Percentiles rank a stretch among this genome's conserved stretches.
These are phyloP conservation scores for Aspergillus sp. DNA, from an alignment of 2,329 filamentous ascomycete genomes.

Conservation along the genomic window DNA sequence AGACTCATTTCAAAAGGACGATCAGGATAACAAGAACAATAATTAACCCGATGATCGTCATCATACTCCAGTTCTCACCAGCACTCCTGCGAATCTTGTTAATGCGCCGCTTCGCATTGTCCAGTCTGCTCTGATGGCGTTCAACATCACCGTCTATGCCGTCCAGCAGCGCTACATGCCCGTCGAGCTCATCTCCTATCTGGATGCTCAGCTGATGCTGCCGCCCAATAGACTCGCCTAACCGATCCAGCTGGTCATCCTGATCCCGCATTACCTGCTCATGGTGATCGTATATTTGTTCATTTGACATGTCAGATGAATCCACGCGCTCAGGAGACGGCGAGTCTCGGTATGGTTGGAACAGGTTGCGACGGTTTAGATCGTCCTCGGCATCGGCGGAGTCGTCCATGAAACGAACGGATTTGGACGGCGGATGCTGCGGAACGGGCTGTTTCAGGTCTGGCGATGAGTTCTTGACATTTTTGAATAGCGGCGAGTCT, in stretches of 20 bases:
- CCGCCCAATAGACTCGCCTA: slow-evolving; percentile 82
- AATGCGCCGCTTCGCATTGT: slow-evolving; percentile 71
- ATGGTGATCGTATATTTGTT: slow-evolving; percentile 86
- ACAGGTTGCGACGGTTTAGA: slow-evolving; percentile 58
- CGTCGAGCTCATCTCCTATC: slow-evolving; percentile 93
- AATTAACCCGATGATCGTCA: slow-evolving; percentile 76
- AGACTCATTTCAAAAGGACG: slow-evolving; percentile 67
- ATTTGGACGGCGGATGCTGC: slow-evolving; percentile 58
- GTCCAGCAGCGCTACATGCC: slow-evolving; percentile 83
- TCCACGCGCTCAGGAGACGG: slow-evolving; percentile 50
- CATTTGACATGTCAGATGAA: slow-evolving; percentile 66
- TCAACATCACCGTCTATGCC: slow-evolving; percentile 83
- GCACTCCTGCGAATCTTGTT: slow-evolving; percentile 71
- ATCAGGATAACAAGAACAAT: slow-evolving; percentile 80
- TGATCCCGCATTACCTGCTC: slow-evolving; percentile 78
- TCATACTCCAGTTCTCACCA: slow-evolving; percentile 84
- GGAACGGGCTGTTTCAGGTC: slow-evolving; percentile 44
- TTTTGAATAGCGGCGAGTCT: slow-evolving; percentile 57
- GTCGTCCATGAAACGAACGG: slow-evolving; percentile 79
- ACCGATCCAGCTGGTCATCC: slow-evolving; percentile 84
- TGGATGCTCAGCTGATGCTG: slow-evolving; percentile 92
- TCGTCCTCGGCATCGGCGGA: slow-evolving; percentile 54
- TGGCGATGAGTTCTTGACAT: slow-evolving; percentile 52
- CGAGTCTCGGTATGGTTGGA: slow-evolving; percentile 60
- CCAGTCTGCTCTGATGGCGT: slow-evolving; percentile 72